Evolutionary conservation across 179 eudicot species (phyloP).

Genomic region (Carnegiea gigantea): DNA sequence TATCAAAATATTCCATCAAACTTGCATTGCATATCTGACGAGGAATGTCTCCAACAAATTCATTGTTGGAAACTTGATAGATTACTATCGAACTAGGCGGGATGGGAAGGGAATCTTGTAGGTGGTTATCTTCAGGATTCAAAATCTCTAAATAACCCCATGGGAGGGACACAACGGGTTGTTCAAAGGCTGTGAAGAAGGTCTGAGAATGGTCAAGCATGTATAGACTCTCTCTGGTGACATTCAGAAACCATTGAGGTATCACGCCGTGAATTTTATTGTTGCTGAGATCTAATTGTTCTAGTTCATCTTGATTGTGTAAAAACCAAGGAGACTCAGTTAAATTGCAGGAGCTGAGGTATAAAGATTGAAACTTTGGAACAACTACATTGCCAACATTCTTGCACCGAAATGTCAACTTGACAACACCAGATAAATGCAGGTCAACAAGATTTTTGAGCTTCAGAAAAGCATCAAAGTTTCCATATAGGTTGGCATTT

Average conservation of each 20-base stretch:
- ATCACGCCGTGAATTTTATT: slow-evolving; percentile 27
- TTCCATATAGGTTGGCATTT: slow-evolving; percentile 15
- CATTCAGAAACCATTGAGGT: slow-evolving; percentile 27
- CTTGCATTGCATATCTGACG: too few relatives aligned
- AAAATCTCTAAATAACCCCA: slow-evolving; percentile 13
- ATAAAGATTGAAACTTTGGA: neutral
- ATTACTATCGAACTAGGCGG: too few relatives aligned
- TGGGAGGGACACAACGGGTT: slow-evolving; percentile 1
- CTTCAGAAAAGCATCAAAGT: slow-evolving; percentile 8
- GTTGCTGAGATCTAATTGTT: neutral
- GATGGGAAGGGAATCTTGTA: too few relatives aligned
- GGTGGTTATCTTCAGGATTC: neutral
- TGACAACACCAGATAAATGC: slow-evolving; percentile 11
- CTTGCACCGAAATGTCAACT: slow-evolving; percentile 8
- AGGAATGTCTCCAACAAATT: too few relatives aligned
- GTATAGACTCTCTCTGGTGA: slow-evolving; percentile 16
- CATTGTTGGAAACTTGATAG: too few relatives aligned
- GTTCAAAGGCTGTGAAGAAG: slow-evolving; percentile 22
- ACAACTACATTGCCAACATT: neutral
- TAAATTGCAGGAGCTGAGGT: slow-evolving; percentile 27
- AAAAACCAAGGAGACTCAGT: slow-evolving; percentile 31
- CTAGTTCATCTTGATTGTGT: slow-evolving; percentile 19
- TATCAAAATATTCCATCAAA: too few relatives aligned
- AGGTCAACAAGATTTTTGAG: slow-evolving; percentile 7
- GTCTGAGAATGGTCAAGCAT: slow-evolving; percentile 8